Evolutionary conservation across 129 eudicot species (phyloP), one percentile per base, ranked within the genome.

Genomic region (Artemisia tridentata): DNA sequence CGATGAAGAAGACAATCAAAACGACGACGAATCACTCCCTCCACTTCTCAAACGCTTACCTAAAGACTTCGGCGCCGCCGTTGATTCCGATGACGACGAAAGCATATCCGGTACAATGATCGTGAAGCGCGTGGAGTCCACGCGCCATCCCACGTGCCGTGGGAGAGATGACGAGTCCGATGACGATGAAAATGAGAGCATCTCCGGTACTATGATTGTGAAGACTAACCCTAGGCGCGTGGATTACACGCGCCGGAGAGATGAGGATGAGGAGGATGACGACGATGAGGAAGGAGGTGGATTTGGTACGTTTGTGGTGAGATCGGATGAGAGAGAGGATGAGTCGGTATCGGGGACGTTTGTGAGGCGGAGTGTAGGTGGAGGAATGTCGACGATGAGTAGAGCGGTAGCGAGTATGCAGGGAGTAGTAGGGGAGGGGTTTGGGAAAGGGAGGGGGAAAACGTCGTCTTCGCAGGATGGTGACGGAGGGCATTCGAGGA

Each of bases 341-440:
- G 86, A 75, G 81, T 64, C 79, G n/a, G 63, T 75, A 17, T 80
- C 84, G 31, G 92, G 88, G 77, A 86, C 91, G 15, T 64, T 92
- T 49, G 85, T 84, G 71, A 80, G 85, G 81, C 81, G 83, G 82
- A 81, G 85, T 12, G 80, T 78, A 3, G 86, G 82, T 45, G 51
- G 68, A 13, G 31, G 62, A 48, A 82, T 79, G 77, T 80, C 91
- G 47, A 84, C 86, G 53, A 89, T 93, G 97, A 87, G 90, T 79
- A 89, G 84, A 80, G 98, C 96, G 67, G 95, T 92, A 72, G 98
- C 92, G 29, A 92, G 96, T 84, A 89, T 93, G 96, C 92, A 86
- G 80, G 89, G 81, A 50, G 84, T 63, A 17, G 90, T 63, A 17
- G 90, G 92, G 43, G 95, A 88, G 58, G 91, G 91, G 81, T 78